These are phyloP conservation scores for Yamadazyma sp. DNA, from an alignment of 1,139 yeast species.

Conservation along the genomic window DNA sequence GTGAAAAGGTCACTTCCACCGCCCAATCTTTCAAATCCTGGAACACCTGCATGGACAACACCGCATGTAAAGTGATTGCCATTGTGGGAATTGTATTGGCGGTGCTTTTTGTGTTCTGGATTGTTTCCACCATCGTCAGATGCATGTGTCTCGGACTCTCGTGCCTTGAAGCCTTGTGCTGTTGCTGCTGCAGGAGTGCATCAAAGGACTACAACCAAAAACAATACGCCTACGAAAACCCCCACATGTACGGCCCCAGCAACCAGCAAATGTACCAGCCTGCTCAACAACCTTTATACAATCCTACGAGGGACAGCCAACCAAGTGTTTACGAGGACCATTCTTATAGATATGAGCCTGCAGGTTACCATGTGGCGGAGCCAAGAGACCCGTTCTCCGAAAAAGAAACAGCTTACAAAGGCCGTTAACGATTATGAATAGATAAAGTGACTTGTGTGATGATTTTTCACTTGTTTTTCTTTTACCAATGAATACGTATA, in stretches of 20 bases:
- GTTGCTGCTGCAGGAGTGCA: constrained; percentile 44
- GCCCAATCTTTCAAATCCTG: constrained; percentile 63
- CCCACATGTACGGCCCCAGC: constrained; percentile 40
- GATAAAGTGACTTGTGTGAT: neutral
- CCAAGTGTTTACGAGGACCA: neutral
- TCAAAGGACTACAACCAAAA: constrained; percentile 18
- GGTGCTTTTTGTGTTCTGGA: constrained; percentile 43
- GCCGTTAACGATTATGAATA: neutral
- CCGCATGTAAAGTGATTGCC: constrained; percentile 71
- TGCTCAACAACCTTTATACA: constrained; percentile 10
- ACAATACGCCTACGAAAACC: constrained; percentile 27
- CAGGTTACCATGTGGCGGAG: constrained; percentile 11
- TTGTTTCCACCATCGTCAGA: constrained; percentile 39
- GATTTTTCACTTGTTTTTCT: neutral
- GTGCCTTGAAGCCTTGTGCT: constrained; percentile 47
- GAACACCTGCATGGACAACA: constrained; percentile 81
- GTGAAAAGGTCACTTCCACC: constrained; percentile 33
- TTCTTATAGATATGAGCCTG: constrained; percentile 13
- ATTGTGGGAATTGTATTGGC: constrained; percentile 73
- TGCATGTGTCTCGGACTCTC: constrained; percentile 46
- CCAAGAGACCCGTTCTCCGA: constrained; percentile 17
- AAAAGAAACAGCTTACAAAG: constrained; percentile 1
- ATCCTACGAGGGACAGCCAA: constrained; percentile 1
- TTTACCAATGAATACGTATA: neutral
- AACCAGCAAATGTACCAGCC: constrained; percentile 17